Percentiles rank a stretch among this genome's conserved stretches.
Conservation (phyloP, 2,329 filamentous ascomycete species). For the Alternaria infectoria region DNA sequence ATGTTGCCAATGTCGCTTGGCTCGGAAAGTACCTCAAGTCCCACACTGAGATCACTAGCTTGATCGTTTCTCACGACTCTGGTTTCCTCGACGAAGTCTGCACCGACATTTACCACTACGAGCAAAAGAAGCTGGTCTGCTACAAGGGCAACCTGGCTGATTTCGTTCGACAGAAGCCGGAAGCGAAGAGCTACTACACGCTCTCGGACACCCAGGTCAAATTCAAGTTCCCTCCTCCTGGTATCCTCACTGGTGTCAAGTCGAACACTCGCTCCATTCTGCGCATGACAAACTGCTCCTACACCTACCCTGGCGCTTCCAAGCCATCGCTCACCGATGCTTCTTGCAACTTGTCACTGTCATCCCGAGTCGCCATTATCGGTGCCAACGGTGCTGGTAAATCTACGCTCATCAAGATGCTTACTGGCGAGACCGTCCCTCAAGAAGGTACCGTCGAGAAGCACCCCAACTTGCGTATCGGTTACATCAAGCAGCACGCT, state of each 20-base stretch:
- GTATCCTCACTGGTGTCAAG: conserved; percentile 94
- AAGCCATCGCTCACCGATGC: conserved; percentile 90
- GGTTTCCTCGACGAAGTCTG: conserved; percentile 96
- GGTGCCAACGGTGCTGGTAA: conserved; percentile 98
- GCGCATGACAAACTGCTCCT: conserved; percentile 90
- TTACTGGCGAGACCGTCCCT: conserved; percentile 90
- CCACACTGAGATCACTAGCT: conserved; percentile 94
- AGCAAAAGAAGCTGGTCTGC: conserved; percentile 91
- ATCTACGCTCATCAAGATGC: conserved; percentile 95
- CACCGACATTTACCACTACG: conserved; percentile 99
- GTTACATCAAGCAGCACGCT: conserved; percentile 99
- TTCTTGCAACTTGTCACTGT: conserved; percentile 85
- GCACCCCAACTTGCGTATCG: conserved; percentile 97
- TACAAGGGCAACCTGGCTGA: conserved; percentile 82
- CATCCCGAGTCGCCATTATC: conserved; percentile 93
- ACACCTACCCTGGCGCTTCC: conserved; percentile 85
- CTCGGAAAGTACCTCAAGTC: conserved; percentile 91
- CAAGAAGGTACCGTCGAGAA: conserved; percentile 90
- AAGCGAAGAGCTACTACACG: conserved; percentile 98
- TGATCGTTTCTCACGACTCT: conserved; percentile 99
- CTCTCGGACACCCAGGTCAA: conserved; percentile 85
- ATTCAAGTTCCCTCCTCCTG: conserved; percentile 98
- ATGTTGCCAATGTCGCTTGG: conserved; percentile 96
- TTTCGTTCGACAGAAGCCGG: conserved; percentile 88
- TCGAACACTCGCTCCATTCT: conserved; percentile 92